Percentiles rank a stretch among this genome's conserved stretches.
These are phyloP conservation scores for Blastobotrys illinoisensis DNA, from an alignment of 1,139 yeast species.

Conservation along the genomic window DNA sequence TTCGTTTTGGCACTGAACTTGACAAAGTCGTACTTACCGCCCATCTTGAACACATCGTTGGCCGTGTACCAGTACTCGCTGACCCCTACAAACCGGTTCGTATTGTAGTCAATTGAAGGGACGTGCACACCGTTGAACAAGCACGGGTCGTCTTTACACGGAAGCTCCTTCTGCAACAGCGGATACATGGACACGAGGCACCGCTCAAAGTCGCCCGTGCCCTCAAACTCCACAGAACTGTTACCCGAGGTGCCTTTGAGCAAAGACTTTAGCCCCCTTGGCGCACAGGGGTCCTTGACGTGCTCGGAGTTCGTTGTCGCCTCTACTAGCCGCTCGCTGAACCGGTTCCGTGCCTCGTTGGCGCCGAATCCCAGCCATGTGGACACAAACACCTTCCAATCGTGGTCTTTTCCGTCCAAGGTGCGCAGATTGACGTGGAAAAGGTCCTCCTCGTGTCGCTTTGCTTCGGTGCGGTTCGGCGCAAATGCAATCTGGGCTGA, in stretches of 20 bases:
- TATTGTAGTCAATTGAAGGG: constrained; percentile 65
- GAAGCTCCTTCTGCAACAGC: constrained; percentile 42
- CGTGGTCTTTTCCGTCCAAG: constrained; percentile 34
- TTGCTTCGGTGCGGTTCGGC: constrained; percentile 52
- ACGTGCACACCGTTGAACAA: constrained; percentile 37
- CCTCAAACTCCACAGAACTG: constrained; percentile 34
- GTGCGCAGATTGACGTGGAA: constrained; percentile 46
- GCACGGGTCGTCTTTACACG: constrained; percentile 40
- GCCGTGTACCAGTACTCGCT: constrained; percentile 80
- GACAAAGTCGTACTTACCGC: constrained; percentile 39
- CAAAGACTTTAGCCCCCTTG: constrained; percentile 32
- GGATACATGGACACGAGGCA: constrained; percentile 60
- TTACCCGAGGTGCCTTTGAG: constrained; percentile 11
- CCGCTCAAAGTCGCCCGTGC: constrained; percentile 53
- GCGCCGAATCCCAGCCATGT: constrained; percentile 79
- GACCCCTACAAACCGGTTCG: constrained; percentile 68
- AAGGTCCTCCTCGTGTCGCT: constrained; percentile 51
- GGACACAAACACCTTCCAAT: constrained; percentile 57
- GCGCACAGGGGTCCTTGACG: constrained; percentile 58
- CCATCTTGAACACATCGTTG: constrained; percentile 39
- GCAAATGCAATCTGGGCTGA: constrained; percentile 75
- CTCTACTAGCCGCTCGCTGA: constrained; percentile 34
- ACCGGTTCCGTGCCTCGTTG: constrained; percentile 58
- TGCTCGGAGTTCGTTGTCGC: constrained; percentile 1
- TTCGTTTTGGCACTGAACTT: constrained; percentile 43